Evolutionary conservation across 371 early-diverging fungal species (phyloP), one percentile per base, ranked within the genome.

Genomic region (Mortierella sp.): DNA sequence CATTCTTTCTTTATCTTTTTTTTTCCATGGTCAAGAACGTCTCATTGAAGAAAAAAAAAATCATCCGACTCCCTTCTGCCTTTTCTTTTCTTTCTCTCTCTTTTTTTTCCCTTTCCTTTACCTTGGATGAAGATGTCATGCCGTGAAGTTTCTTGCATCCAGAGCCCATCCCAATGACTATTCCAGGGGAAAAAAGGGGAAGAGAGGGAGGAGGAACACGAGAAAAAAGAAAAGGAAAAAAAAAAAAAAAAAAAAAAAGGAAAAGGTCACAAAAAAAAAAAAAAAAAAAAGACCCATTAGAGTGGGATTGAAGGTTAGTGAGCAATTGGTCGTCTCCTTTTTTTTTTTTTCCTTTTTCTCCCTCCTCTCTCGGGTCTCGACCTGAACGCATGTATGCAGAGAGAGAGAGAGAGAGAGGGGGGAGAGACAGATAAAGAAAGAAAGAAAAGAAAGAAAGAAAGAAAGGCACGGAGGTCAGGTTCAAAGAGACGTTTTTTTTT

Each of bases 101-200:
- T 52, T 7, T 46, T 56, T 6, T 0, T 50, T 23, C n/a, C 58
- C 48, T 6, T 51, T 45, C 0, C 50, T 47, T 56, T 70, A 75
- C 77, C 72, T 87, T 87, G 68, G 87, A 84, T 0, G 80, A 72
- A 14, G 28, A 61, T 14, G 43, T 51, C 73, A 79, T 69, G 16
- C 59, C 57, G 19, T 79, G 73, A 18, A 79, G 30, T 29, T 70
- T 69, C 44, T 73, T 79, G 58, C 68, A 68, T 6, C 80, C 80
- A 9, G 66, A 30, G 0, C 80, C 73, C 70, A 79, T 69, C 16
- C 80, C 80, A 7, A 79, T 45, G 21, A 79, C 80, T 76, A 50
- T n/a, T n/a, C 6, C 2, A 0, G 9, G 25, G 2, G 51, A 7
- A 2, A 16, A 7, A 7, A 26, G 14, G 12, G 5, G 9, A 37